Evolutionary conservation across 2,329 filamentous ascomycete species (phyloP).

Genomic region (Pseudofabraea citricarpa): DNA sequence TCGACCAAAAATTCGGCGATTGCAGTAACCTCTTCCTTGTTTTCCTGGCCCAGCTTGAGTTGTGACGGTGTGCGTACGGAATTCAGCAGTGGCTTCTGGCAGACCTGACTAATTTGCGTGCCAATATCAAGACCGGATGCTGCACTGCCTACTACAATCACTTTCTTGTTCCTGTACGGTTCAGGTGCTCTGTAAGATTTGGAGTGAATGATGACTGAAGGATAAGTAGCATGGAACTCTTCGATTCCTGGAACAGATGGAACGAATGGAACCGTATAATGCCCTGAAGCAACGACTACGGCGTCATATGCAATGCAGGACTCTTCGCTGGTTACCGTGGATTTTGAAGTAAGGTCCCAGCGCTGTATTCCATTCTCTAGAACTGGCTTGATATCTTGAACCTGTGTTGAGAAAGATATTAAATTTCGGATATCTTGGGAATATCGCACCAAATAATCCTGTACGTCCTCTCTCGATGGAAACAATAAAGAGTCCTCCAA

Average conservation of each 20-base stretch:
- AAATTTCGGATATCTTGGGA: slow-evolving; percentile 61
- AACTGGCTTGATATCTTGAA: slow-evolving; percentile 50
- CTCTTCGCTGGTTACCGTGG: slow-evolving; percentile 18
- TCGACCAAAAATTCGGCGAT: slow-evolving; percentile 53
- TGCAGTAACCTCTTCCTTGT: slow-evolving; percentile 47
- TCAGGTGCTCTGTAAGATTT: slow-evolving; percentile 72
- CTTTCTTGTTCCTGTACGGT: slow-evolving; percentile 63
- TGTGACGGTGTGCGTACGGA: slow-evolving; percentile 51
- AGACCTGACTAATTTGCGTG: slow-evolving; percentile 63
- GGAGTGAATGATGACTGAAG: slow-evolving; percentile 63
- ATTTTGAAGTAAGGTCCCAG: slow-evolving; percentile 47
- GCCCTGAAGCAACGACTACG: slow-evolving; percentile 69
- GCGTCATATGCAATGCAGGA: slow-evolving; percentile 51
- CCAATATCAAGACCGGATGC: slow-evolving; percentile 83
- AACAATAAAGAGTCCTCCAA: slow-evolving; percentile 63
- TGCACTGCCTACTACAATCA: slow-evolving; percentile 78
- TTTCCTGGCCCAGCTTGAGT: slow-evolving; percentile 21
- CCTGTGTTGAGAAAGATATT: slow-evolving; percentile 66
- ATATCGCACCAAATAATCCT: slow-evolving; percentile 66
- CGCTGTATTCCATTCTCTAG: slow-evolving; percentile 29
- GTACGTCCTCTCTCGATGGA: slow-evolving; percentile 66
- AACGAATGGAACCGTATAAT: slow-evolving; percentile 66
- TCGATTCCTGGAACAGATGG: slow-evolving; percentile 57
- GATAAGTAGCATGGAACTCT: slow-evolving; percentile 55
- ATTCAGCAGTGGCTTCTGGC: slow-evolving; percentile 56